phyloP scores from a whole-genome alignment of 805 yeast species.

The Suhomyces xylopsoci region DNA sequence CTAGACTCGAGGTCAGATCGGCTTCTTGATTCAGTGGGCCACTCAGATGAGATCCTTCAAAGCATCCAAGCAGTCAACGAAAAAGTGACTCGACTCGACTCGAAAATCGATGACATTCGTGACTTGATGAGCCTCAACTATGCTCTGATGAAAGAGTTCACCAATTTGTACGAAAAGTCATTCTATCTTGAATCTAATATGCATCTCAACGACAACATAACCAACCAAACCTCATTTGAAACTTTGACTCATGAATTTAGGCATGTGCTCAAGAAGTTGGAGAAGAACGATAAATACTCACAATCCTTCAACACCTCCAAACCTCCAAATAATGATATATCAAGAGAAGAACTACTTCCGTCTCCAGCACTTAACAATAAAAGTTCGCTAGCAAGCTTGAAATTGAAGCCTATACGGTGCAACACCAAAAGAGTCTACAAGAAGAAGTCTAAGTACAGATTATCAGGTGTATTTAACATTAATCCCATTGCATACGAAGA shows the following conservation, averaged over 20 bases:
- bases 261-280: slow-evolving; percentile 19
- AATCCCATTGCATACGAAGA: slow-evolving; percentile 30
- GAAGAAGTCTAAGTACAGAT: slow-evolving; percentile 40
- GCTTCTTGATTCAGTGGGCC: slow-evolving; percentile 19
- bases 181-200: slow-evolving; percentile 33
- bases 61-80: slow-evolving; percentile 18
- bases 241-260: slow-evolving; percentile 28
- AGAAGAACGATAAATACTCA: slow-evolving; percentile 10
- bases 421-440: slow-evolving; percentile 26
- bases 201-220: slow-evolving; percentile 26
- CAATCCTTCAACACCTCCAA: not conserved
- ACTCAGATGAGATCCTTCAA: slow-evolving; percentile 22
- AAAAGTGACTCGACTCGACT: slow-evolving; percentile 24
- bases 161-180: slow-evolving; percentile 30
- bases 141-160: slow-evolving; percentile 21
- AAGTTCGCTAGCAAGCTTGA: slow-evolving; percentile 34
- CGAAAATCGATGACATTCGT: slow-evolving; percentile 26
- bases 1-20: slow-evolving; percentile 26
- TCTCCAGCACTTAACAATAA: not conserved
- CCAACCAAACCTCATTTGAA: slow-evolving; percentile 30
- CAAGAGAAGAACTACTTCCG: not conserved
- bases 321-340: not conserved
- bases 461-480: slow-evolving; percentile 35
- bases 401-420: slow-evolving; percentile 41
- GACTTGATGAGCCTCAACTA: slow-evolving; percentile 22